phyloP scores from a whole-genome alignment of 768 basidiomycete species.

The Butyriboletus loyo region DNA sequence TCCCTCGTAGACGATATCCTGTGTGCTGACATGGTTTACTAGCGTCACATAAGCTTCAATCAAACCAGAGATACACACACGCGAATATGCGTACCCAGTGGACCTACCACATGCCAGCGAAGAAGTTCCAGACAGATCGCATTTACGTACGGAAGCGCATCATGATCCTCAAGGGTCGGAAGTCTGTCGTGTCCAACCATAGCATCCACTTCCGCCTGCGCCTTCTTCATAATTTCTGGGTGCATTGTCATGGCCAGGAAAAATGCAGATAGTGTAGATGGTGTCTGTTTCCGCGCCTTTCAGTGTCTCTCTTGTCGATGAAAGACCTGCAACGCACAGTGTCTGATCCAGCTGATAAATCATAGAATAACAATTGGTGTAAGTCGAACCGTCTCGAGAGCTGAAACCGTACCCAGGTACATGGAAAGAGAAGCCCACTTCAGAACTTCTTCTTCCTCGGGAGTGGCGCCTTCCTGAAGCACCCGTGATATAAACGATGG shows the following conservation, averaged over 20 bases:
- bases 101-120: background rate
- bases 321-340: conserved; percentile 27
- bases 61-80: background rate
- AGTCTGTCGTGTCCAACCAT: conserved; percentile 5
- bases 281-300: background rate
- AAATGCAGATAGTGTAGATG: conserved; percentile 8
- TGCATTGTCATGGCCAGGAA: conserved; percentile 19
- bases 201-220: conserved; percentile 11
- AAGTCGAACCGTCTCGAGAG: background rate
- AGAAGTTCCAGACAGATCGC: conserved; percentile 16
- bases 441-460: conserved; percentile 11
- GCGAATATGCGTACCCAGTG: background rate
- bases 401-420: conserved; percentile 11
- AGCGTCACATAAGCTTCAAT: background rate
- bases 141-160: conserved; percentile 12
- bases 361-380: background rate
- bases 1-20: no score
- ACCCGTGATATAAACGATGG: no score
- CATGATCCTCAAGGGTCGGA: no score
- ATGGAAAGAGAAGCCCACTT: conserved; percentile 17
- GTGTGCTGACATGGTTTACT: conserved; percentile 8
- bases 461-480: no score
- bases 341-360: conserved; percentile 25
- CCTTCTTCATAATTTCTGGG: conserved; percentile 5
- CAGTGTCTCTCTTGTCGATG: background rate